Conservation (phyloP, 2,329 filamentous ascomycete genomes). For the Aspergillus hiratsukae region DNA sequence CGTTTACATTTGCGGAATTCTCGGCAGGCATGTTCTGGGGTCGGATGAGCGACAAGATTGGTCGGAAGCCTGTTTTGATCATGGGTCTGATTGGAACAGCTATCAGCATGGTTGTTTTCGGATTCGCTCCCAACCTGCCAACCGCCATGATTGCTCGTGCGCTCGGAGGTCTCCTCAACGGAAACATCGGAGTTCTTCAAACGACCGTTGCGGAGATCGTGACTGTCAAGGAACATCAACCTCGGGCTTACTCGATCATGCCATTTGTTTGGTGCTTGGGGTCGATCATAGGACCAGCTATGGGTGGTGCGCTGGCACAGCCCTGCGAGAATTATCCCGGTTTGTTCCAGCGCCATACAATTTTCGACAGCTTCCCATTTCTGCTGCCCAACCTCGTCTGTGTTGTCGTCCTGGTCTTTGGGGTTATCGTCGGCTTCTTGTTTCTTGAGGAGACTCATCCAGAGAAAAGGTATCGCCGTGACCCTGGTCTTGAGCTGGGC, state of each 20-base stretch:
- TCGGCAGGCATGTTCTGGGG: conserved; percentile 91
- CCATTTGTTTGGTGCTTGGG: conserved; percentile 97
- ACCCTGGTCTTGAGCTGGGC: conserved; percentile 72
- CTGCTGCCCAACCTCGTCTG: conserved; percentile 90
- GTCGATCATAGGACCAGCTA: conserved; percentile 87
- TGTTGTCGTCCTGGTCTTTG: conserved; percentile 68
- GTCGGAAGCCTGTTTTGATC: conserved; percentile 86
- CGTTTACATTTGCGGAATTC: conserved; percentile 95
- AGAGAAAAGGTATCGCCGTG: conserved; percentile 69
- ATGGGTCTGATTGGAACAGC: conserved; percentile 88
- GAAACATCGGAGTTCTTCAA: conserved; percentile 92
- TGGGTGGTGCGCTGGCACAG: conserved; percentile 83
- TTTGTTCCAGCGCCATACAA: conserved; percentile 65
- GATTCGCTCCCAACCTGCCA: conserved; percentile 77
- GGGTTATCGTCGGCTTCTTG: conserved; percentile 72
- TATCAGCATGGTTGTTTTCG: conserved; percentile 87
- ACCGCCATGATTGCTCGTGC: conserved; percentile 83
- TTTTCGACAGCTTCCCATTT: conserved; percentile 86
- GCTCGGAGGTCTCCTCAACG: conserved; percentile 85
- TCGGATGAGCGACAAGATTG: conserved; percentile 82
- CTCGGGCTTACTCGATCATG: conserved; percentile 95
- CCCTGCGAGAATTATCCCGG: conserved; percentile 78
- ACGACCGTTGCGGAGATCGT: conserved; percentile 94
- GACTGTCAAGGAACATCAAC: conserved; percentile 88
- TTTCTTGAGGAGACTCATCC: conserved; percentile 94